Evolutionary conservation across 2,329 filamentous ascomycete genomes (phyloP).

Genomic region (Fusarium sp.): DNA sequence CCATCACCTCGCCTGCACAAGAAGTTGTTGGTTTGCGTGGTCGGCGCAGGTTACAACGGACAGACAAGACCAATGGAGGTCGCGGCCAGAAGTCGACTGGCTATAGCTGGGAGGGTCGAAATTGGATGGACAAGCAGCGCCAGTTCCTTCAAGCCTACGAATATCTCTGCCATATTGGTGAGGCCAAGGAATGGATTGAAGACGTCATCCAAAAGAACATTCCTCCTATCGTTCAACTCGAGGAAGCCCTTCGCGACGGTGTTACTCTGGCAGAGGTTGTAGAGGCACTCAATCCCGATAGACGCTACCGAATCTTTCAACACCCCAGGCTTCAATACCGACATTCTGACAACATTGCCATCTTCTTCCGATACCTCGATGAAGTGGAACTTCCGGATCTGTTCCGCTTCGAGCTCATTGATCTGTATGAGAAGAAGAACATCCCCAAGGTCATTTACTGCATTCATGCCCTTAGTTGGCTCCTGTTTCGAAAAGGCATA

Average conservation of each 20-base stretch:
- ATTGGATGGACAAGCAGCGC: constrained; percentile 99
- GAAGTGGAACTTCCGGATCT: constrained; percentile 93
- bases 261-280: constrained; percentile 96
- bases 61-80: constrained; percentile 63
- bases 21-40: constrained; percentile 91
- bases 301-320: constrained; percentile 84
- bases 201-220: constrained; percentile 86
- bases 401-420: constrained; percentile 96
- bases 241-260: constrained; percentile 91
- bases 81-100: constrained; percentile 61
- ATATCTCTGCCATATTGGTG: constrained; percentile 98
- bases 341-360: constrained; percentile 97
- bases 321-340: constrained; percentile 88
- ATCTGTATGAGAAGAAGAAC: constrained; percentile 99
- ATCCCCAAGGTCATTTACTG: constrained; percentile 99
- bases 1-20: constrained; percentile 80
- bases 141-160: constrained; percentile 98
- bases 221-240: constrained; percentile 91
- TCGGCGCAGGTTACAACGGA: constrained; percentile 82
- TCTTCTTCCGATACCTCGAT: constrained; percentile 94
- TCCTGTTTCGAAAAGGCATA: constrained; percentile 95
- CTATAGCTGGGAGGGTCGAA: constrained; percentile 83
- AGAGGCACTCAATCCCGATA: constrained; percentile 84
- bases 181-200: constrained; percentile 99
- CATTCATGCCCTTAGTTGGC: constrained; percentile 95